Evolutionary conservation across 371 early-diverging fungal genomes (phyloP).

Genomic region (Mortierella sp.): DNA sequence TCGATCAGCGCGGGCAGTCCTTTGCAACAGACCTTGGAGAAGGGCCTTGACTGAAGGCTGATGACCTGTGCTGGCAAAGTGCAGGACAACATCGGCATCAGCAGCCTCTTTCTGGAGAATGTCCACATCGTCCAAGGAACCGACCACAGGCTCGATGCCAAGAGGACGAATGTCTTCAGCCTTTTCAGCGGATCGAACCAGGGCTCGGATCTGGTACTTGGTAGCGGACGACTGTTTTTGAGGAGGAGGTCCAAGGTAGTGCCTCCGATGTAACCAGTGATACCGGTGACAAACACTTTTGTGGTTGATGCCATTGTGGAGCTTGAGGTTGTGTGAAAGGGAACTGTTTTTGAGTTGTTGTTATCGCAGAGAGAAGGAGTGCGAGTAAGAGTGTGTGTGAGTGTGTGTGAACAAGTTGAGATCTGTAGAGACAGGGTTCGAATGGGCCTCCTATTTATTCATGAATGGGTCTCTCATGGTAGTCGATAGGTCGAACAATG

Average conservation of each 20-base stretch:
- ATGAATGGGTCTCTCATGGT: too few species aligned
- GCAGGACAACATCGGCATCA: constrained; percentile 50
- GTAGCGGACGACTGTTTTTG: constrained; percentile 14
- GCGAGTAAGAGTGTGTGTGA: background rate
- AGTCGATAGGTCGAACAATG: too few species aligned
- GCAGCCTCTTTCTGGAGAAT: constrained; percentile 35
- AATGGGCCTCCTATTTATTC: too few species aligned
- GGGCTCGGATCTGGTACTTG: constrained; percentile 31
- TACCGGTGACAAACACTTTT: constrained; percentile 40
- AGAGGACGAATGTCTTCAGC: constrained; percentile 35
- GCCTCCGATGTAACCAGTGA: constrained; percentile 53
- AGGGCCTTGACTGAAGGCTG: constrained; percentile 44
- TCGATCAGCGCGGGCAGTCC: constrained; percentile 16
- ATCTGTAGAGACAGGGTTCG: too few species aligned
- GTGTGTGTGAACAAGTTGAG: too few species aligned
- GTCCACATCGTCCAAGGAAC: constrained; percentile 34
- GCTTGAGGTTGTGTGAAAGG: background rate
- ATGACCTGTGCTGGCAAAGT: constrained; percentile 51
- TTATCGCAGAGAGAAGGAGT: background rate
- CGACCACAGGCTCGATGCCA: constrained; percentile 47
- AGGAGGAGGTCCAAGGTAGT: constrained; percentile 32
- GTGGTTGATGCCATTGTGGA: constrained; percentile 27
- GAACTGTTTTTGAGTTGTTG: too few species aligned
- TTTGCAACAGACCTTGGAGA: constrained; percentile 38
- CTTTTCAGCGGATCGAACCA: constrained; percentile 44